These are phyloP conservation scores for Dillenia suffruticosa DNA, from an alignment of 164 flowering plant genomes.

Conservation along the genomic window DNA sequence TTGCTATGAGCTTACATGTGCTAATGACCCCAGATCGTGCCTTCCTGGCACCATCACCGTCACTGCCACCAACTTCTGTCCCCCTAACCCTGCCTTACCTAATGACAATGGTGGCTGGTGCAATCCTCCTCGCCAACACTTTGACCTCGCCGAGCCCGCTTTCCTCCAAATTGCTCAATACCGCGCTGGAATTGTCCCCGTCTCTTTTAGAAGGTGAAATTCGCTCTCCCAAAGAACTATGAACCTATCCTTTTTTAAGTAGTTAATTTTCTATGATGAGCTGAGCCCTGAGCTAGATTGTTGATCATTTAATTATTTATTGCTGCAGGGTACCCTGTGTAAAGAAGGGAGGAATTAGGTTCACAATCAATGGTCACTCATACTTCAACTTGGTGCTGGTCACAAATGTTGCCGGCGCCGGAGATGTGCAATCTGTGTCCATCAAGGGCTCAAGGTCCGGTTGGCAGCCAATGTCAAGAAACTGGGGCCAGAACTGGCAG, in stretches of 20 bases:
- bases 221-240: too few species aligned
- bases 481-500: conserved; percentile 68
- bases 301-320: not conserved
- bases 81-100: conserved; percentile 38
- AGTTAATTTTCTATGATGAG: too few species aligned
- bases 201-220: conserved; percentile 36
- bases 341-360: conserved; percentile 56
- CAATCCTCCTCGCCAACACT: conserved; percentile 58
- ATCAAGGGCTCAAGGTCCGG: conserved; percentile 45
- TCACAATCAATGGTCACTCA: conserved; percentile 58
- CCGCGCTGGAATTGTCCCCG: conserved; percentile 55
- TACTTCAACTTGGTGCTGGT: conserved; percentile 56
- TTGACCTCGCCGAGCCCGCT: conserved; percentile 55
- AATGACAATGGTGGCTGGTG: conserved; percentile 67
- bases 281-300: not conserved
- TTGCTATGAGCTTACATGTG: conserved; percentile 39
- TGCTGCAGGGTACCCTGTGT: conserved; percentile 42
- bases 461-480: conserved; percentile 52
- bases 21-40: conserved; percentile 43
- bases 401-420: conserved; percentile 54
- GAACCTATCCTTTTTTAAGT: too few species aligned
- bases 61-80: conserved; percentile 58
- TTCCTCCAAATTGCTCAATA: conserved; percentile 49
- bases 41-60: conserved; percentile 29
- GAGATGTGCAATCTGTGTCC: conserved; percentile 38